Evolutionary conservation across 129 eudicot species (phyloP), one percentile per base, ranked within the genome.

Genomic region (Saposhnikovia divaricata): DNA sequence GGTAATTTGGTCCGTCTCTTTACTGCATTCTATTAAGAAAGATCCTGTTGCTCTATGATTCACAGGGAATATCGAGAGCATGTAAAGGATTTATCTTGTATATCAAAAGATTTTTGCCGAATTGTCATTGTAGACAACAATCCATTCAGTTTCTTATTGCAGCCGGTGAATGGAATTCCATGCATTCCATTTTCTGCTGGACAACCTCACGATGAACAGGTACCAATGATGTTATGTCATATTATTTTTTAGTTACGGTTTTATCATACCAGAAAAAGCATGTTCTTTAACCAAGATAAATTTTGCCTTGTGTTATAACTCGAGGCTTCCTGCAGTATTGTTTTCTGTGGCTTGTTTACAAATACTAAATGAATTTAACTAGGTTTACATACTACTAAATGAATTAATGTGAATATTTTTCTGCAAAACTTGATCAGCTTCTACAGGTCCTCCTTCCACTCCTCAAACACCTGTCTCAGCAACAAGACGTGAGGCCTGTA

Each of bases 101-200:
- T 96, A 79, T 89, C 99, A 71, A 87, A 85, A 68, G 93, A 96
- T 85, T 85, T 89, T 47, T 78, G 87, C 77, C 86, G 98, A 77
- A 84, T 84, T 7, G 99, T 96, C 45, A 84, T 96, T 66, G 99
- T 96, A 75, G 99, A 96, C 84, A 96, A 96, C 85, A 96, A 96
- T 80, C 99, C 99, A n/a, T 96, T 96, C 83, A 96, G 99, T 84
- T 96, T 96, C 90, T 85, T 96, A 85, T 79, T 92, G 93, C 99
- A 96, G 81, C 98, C 99, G 6, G 81, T 89, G 66, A 96, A 96
- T 57, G 99, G 99, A 72, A 92, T 96, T 44, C 99, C 99, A 0
- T 96, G 99, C 86, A 85, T 96, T 55, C 98, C 99, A 80, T 96
- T 96, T 84, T 89, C 98, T 82, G 95, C 98, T 47, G 95, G 99